A percentile compares a stretch with the other conserved stretches of the same genome.
phyloP scores from a whole-genome alignment of 805 yeast genomes.

The Candida bentonensis region DNA sequence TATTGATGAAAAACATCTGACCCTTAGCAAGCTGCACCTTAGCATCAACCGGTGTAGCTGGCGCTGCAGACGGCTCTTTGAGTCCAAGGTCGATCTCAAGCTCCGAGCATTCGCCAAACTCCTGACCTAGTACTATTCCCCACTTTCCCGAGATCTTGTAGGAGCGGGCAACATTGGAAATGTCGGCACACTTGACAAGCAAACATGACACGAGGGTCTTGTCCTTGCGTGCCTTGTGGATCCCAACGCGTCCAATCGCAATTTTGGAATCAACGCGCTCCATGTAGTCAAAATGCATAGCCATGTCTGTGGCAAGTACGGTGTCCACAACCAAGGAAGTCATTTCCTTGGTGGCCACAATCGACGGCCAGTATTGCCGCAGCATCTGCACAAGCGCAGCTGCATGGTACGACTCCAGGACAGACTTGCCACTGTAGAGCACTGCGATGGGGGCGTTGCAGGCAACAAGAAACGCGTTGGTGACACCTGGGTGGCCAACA shows the following conservation, averaged over 20 bases:
- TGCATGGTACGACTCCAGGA: conserved; percentile 72
- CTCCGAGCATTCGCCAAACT: conserved; percentile 51
- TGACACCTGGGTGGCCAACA: conserved; percentile 93
- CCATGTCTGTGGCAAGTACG: conserved; percentile 88
- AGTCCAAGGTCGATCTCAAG: conserved; percentile 31
- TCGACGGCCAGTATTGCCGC: conserved; percentile 36
- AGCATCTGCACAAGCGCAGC: conserved; percentile 43
- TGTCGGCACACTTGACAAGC: conserved; percentile 87
- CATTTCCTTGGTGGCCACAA: conserved; percentile 4
- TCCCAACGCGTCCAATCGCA: conserved; percentile 1
- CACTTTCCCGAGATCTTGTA: conserved; percentile 64
- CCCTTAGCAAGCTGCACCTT: conserved; percentile 38
- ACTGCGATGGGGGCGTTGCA: conserved; percentile 49
- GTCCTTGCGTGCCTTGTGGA: background rate
- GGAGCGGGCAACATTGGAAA: conserved; percentile 82
- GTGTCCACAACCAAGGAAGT: conserved; percentile 22
- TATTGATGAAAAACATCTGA: conserved; percentile 69
- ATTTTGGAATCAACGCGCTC: conserved; percentile 21
- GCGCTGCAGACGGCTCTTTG: conserved; percentile 2
- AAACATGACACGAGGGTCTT: conserved; percentile 41
- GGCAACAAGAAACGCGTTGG: conserved; percentile 54
- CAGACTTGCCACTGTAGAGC: conserved; percentile 49
- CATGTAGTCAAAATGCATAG: conserved; percentile 65
- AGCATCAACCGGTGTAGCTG: background rate
- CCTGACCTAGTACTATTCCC: conserved; percentile 71